A percentile compares a stretch with the other conserved stretches of the same genome.
Evolutionary conservation across 2,329 filamentous ascomycete genomes (phyloP).

Genomic region (Gaeumannomyces sp.): DNA sequence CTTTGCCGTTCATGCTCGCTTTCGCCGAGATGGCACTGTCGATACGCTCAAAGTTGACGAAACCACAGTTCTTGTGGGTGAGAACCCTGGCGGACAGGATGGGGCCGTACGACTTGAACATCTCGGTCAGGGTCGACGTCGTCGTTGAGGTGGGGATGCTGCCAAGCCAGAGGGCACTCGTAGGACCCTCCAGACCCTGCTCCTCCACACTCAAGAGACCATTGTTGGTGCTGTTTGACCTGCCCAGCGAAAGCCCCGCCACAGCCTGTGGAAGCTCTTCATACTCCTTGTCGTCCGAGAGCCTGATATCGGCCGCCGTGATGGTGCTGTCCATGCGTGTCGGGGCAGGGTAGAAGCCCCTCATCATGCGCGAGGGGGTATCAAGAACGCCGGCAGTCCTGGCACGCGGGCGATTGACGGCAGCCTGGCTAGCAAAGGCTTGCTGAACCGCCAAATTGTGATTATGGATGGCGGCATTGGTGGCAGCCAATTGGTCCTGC

Average conservation of each 20-base stretch:
- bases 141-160: slow-evolving; percentile 97
- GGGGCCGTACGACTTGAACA: slow-evolving; percentile 88
- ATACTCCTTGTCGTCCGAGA: slow-evolving; percentile 71
- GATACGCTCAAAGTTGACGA: slow-evolving; percentile 91
- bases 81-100: slow-evolving; percentile 89
- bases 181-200: slow-evolving; percentile 77
- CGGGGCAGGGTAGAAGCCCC: slow-evolving; percentile 68
- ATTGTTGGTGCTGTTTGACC: slow-evolving; percentile 60
- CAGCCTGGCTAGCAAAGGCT: slow-evolving; percentile 80
- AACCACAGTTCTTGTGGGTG: slow-evolving; percentile 98
- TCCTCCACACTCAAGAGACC: slow-evolving; percentile 68
- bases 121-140: slow-evolving; percentile 86
- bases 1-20: slow-evolving; percentile 84
- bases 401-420: slow-evolving; percentile 75
- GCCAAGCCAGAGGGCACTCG: slow-evolving; percentile 90
- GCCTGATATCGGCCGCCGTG: slow-evolving; percentile 65
- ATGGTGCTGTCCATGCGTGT: slow-evolving; percentile 70
- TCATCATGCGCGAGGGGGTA: slow-evolving; percentile 60
- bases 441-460: slow-evolving; percentile 94
- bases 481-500: slow-evolving; percentile 57
- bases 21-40: slow-evolving; percentile 90
- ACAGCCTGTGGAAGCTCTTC: slow-evolving; percentile 77
- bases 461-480: slow-evolving; percentile 69
- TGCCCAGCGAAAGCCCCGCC: slow-evolving; percentile 68
- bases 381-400: slow-evolving; percentile 90